Percentiles rank a stretch among this genome's conserved stretches.
phyloP scores from a whole-genome alignment of 1,284 basidiomycete genomes.

The Xerocomus nothofagi region DNA sequence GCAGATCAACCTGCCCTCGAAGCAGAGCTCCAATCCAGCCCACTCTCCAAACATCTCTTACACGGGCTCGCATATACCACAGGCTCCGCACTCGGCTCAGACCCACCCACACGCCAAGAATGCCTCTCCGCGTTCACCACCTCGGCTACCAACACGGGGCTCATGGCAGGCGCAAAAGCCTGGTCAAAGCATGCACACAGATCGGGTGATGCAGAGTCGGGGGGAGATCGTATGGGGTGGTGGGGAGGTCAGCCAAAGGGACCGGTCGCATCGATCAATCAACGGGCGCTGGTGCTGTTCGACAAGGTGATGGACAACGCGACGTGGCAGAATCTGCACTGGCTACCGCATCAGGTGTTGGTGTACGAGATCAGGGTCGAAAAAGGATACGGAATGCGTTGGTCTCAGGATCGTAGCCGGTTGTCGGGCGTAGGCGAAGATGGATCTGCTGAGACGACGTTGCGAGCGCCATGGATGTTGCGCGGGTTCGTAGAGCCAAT shows the following conservation, averaged over 20 bases:
- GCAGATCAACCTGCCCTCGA: conserved; percentile 7
- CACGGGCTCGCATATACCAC: conserved; percentile 54
- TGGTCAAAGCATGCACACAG: conserved; percentile 63
- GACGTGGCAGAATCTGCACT: conserved; percentile 60
- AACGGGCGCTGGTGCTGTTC: conserved; percentile 47
- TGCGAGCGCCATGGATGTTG: conserved; percentile 46
- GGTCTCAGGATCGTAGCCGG: conserved; percentile 49
- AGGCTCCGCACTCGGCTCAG: conserved; percentile 56
- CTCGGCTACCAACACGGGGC: conserved; percentile 44
- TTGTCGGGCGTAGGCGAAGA: neutral
- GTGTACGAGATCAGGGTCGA: conserved; percentile 57
- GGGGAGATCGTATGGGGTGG: conserved; percentile 42
- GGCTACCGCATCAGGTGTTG: conserved; percentile 56
- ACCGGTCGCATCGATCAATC: conserved; percentile 50
- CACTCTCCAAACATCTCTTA: conserved; percentile 44
- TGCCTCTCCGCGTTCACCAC: conserved; percentile 50
- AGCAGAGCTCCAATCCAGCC: conserved; percentile 19
- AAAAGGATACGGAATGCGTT: conserved; percentile 64
- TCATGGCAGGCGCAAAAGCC: conserved; percentile 56
- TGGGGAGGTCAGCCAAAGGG: conserved; percentile 54
- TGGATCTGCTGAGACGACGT: neutral
- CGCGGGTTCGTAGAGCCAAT: conserved; percentile 63
- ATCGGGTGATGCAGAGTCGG: conserved; percentile 30
- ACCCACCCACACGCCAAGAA: conserved; percentile 38
- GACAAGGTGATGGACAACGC: conserved; percentile 48